Conservation (phyloP, 1,284 basidiomycete genomes). For the Apiotrichum akiyoshidainum region DNA sequence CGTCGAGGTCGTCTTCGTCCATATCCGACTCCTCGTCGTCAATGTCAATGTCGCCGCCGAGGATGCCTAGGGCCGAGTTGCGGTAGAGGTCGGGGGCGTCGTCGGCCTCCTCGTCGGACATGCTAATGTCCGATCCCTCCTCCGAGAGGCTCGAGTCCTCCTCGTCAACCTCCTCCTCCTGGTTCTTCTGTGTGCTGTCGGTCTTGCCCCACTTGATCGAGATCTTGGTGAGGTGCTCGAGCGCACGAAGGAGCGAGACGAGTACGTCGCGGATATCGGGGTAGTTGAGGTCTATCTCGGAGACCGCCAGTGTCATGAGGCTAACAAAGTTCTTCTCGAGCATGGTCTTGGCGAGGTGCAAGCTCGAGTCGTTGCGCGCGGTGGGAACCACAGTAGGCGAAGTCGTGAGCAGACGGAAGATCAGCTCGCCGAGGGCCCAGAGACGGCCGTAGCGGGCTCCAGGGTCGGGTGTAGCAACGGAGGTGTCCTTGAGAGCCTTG, state of each 20-base stretch:
- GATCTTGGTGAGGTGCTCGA: conserved; percentile 88
- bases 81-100: conserved; percentile 81
- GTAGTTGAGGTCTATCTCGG: conserved; percentile 93
- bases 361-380: conserved; percentile 26
- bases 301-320: conserved; percentile 79
- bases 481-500: conserved; percentile 79
- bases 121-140: conserved; percentile 60
- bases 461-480: conserved; percentile 59
- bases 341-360: conserved; percentile 91
- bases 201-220: conserved; percentile 94
- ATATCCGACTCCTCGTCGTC: conserved; percentile 69
- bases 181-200: conserved; percentile 63
- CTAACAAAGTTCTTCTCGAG: conserved; percentile 95
- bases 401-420: conserved; percentile 80
- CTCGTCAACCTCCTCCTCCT: conserved; percentile 49
- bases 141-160: conserved; percentile 37
- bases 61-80: conserved; percentile 93
- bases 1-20: conserved; percentile 74
- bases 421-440: conserved; percentile 81
- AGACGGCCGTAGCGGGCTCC: conserved; percentile 84
- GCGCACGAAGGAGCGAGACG: conserved; percentile 76
- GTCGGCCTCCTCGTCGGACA: conserved; percentile 63
- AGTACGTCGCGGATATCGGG: conserved; percentile 84
- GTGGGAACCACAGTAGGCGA: conserved; percentile 59
- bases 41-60: conserved; percentile 59